Conservation (phyloP, 208 protist genomes). For the Crithidia mellificae region DNA sequence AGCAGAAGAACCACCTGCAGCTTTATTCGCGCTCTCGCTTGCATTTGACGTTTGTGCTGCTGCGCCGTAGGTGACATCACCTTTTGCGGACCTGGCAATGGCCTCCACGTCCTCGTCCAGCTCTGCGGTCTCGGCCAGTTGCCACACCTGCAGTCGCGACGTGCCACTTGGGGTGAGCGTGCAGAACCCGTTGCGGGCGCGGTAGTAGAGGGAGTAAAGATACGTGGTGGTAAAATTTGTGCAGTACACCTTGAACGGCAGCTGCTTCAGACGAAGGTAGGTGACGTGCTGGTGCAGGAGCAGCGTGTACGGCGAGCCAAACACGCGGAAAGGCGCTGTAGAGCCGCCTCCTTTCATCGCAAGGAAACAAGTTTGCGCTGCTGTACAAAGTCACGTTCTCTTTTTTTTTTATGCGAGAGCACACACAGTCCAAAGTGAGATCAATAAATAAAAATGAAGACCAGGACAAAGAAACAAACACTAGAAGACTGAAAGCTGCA, state of each 20-base stretch:
- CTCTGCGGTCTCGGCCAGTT: slow-evolving; percentile 71
- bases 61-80: slow-evolving; percentile 17
- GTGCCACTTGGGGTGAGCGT: slow-evolving; percentile 52
- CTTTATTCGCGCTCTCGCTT: neutral
- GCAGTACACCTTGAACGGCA: slow-evolving; percentile 87
- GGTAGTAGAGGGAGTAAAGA: slow-evolving; percentile 67
- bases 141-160: slow-evolving; percentile 72
- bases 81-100: slow-evolving; percentile 7
- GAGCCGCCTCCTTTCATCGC: slow-evolving; percentile 9
- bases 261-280: slow-evolving; percentile 80
- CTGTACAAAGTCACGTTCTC: too few relatives aligned
- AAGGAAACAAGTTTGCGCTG: neutral
- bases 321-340: slow-evolving; percentile 62
- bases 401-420: too few relatives aligned
- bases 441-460: too few relatives aligned
- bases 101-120: slow-evolving; percentile 40
- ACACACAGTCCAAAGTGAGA: too few relatives aligned
- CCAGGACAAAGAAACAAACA: too few relatives aligned
- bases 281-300: slow-evolving; percentile 77
- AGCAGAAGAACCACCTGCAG: too few relatives aligned
- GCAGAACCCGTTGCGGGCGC: slow-evolving; percentile 66
- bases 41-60: neutral
- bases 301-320: slow-evolving; percentile 80
- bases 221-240: slow-evolving; percentile 69
- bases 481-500: too few relatives aligned